A percentile compares a stretch with the other conserved stretches of the same genome.
These are phyloP conservation scores for Anthostomella pinea DNA, from an alignment of 2,329 filamentous ascomycete species.

Conservation along the genomic window DNA sequence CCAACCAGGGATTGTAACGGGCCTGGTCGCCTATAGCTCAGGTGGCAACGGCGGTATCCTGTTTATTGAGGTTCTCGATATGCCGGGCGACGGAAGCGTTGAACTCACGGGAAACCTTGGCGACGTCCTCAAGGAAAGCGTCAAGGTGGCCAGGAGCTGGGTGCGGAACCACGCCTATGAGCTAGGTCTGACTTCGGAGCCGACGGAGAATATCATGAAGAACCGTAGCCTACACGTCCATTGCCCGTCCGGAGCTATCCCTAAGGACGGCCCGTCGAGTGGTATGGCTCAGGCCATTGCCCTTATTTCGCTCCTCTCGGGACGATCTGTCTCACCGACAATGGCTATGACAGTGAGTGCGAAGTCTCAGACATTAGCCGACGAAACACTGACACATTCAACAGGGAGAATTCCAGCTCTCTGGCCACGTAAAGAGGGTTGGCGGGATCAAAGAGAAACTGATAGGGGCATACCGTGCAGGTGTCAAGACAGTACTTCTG, in stretches of 20 bases:
- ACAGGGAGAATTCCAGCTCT: conserved; percentile 70
- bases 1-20: conserved; percentile 90
- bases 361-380: conserved; percentile 12
- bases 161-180: conserved; percentile 95
- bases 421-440: conserved; percentile 88
- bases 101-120: conserved; percentile 96
- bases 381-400: conserved; percentile 20
- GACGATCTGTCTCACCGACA: conserved; percentile 80
- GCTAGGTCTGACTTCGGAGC: conserved; percentile 76
- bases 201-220: conserved; percentile 92
- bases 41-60: conserved; percentile 94
- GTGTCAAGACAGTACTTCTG: conserved; percentile 89
- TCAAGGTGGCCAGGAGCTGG: conserved; percentile 95
- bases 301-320: conserved; percentile 84
- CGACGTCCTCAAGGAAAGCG: conserved; percentile 93
- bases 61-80: conserved; percentile 97
- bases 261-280: conserved; percentile 85
- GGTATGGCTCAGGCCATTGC: conserved; percentile 93
- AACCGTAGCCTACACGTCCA: conserved; percentile 92
- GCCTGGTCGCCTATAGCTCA: conserved; percentile 89
- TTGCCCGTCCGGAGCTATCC: conserved; percentile 90
- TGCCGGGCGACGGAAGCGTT: conserved; percentile 88
- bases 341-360: conserved; percentile 85
- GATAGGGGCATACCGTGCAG: conserved; percentile 87
- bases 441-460: conserved; percentile 99